Evolutionary conservation across 2,329 filamentous ascomycete genomes (phyloP).

Genomic region (Calonectria hawksworthii): DNA sequence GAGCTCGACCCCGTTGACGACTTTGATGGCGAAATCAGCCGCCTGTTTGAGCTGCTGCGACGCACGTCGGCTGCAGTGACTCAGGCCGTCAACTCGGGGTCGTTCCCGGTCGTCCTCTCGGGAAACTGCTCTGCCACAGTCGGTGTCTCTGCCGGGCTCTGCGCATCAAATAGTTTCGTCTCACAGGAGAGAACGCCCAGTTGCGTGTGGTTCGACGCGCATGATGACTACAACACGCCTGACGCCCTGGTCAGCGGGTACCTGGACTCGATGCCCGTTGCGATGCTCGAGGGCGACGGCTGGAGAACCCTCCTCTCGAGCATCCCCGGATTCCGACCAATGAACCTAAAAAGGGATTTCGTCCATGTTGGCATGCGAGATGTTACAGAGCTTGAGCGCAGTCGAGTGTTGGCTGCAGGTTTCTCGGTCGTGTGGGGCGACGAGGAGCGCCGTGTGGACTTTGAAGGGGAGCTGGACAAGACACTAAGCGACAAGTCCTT

Average conservation of each 20-base stretch:
- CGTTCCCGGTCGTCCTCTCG: slow-evolving; percentile 55
- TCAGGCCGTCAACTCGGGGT: slow-evolving; percentile 39
- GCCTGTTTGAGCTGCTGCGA: slow-evolving; percentile 55
- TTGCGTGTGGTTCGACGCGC: slow-evolving; percentile 59
- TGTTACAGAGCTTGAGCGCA: slow-evolving; percentile 47
- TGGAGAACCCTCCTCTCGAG: slow-evolving; percentile 40
- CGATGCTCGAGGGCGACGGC: slow-evolving; percentile 43
- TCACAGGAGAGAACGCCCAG: slow-evolving; percentile 35
- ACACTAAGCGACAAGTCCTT: slow-evolving; percentile 28
- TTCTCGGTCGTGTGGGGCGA: slow-evolving; percentile 49
- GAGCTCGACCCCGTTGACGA: slow-evolving; percentile 48
- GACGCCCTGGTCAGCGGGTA: slow-evolving; percentile 43
- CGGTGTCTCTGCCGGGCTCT: slow-evolving; percentile 53
- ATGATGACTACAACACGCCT: slow-evolving; percentile 55
- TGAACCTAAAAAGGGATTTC: slow-evolving; percentile 30
- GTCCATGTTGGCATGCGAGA: slow-evolving; percentile 47
- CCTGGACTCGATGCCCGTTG: slow-evolving; percentile 47
- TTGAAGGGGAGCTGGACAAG: slow-evolving; percentile 28
- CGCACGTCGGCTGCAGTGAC: slow-evolving; percentile 51
- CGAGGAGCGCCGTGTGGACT: slow-evolving; percentile 24
- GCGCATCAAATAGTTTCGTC: slow-evolving; percentile 10
- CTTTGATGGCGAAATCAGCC: slow-evolving; percentile 56
- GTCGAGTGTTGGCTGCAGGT: slow-evolving; percentile 47
- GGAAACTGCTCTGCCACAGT: slow-evolving; percentile 56
- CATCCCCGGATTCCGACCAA: slow-evolving; percentile 41